Base-by-base conservation (phyloP, 2,329 filamentous ascomycete genomes). In the Xylaria polymorpha region DNA sequence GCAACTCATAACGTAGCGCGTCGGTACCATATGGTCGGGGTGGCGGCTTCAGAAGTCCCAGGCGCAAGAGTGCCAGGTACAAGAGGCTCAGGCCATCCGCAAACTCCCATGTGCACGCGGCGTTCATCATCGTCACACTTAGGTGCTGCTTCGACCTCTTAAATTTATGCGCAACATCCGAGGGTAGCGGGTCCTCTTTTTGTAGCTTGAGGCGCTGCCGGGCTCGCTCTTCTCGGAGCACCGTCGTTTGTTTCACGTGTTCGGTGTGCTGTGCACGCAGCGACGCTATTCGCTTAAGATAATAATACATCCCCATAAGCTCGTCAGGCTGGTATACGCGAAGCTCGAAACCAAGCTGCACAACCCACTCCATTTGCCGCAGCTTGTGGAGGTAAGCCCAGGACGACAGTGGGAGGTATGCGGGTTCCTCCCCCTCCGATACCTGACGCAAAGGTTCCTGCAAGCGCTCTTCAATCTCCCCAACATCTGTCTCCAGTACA, bases 381-480 rank as follows among this genome's bases (percentile, higher is more conserved):
- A 98, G 85, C 80, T 98, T 98, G 80, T 97, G 93, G 68, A 94
- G 87, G 75, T 95, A 97, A 0, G 91, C 88, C 96, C 96, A 99
- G 3, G 92, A 94, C 1, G 92, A 94, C 0, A 98, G 85, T 0
- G 94, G 90, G 61, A 92, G 91, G 0, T 90, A 86, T 77, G 88
- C 91, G 0, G 81, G 82, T 59, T 83, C 84, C 0, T 81, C 77
- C 69, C 76, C 79, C 18, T 91, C 79, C 2, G 91, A 85, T 50
- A 86, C 81, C 78, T 94, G 92, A 18, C 86, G 83, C 25, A 87
- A 86, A 64, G 88, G 83, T 7, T 83, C 78, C 64, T 91, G 89
- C 20, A 96, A 82, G 39, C 91, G 84, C 41, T 87, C 84, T 78
- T 97, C 94, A 41, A 94, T 84, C 70, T 93, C 89, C 77, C 95